phyloP scores from a whole-genome alignment of 129 eudicot genomes.

The Helianthus annuus region HanXRQr2.0-SUNRISE NC_035441.2:188881215-188881714 shows the following conservation, averaged over 20 bases:
- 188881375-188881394: slow-evolving; percentile 57
- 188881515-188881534: slow-evolving; percentile 71
- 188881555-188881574: slow-evolving; percentile 44
- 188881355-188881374: slow-evolving; percentile 69
- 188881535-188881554: slow-evolving; percentile 83
- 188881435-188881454: slow-evolving; percentile 71
- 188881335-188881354: slow-evolving; percentile 83
- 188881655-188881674: background rate
- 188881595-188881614: background rate
- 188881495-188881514: slow-evolving; percentile 83
- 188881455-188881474: slow-evolving; percentile 62
- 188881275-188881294: background rate
- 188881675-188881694: background rate
- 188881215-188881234: background rate
- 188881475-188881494: slow-evolving; percentile 77
- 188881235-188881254: slow-evolving; percentile 4
- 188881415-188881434: slow-evolving; percentile 74
- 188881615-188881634: background rate
- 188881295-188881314: slow-evolving; percentile 97
- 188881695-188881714: background rate
- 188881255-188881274: background rate
- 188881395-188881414: slow-evolving; percentile 70
- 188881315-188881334: slow-evolving; percentile 83
- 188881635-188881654: background rate
- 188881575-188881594: background rate